These are phyloP conservation scores for Trypanosoma theileri DNA, from an alignment of 208 protist species.

Conservation along the genomic window DNA sequence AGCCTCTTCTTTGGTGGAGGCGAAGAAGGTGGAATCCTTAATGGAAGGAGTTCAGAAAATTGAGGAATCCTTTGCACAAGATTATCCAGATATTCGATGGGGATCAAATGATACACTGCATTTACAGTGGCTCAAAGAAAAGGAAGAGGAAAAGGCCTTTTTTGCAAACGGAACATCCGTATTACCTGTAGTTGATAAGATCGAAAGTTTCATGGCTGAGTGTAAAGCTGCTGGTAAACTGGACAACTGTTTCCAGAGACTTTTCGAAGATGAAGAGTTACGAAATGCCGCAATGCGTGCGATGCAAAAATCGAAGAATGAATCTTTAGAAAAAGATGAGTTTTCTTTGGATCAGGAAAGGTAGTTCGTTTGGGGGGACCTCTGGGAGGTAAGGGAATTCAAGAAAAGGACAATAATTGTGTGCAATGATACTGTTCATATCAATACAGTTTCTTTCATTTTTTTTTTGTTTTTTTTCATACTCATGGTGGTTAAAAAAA, in stretches of 20 bases:
- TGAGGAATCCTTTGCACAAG: constrained; percentile 39
- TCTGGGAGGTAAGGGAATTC: background rate
- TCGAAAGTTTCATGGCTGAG: constrained; percentile 15
- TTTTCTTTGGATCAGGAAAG: background rate
- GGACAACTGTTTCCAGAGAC: constrained; percentile 40
- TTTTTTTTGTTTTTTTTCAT: background rate
- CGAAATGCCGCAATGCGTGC: constrained; percentile 29
- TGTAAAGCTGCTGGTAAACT: constrained; percentile 29
- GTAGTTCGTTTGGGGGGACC: background rate
- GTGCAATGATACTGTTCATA: too few species aligned
- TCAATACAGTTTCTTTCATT: too few species aligned
- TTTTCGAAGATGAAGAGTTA: constrained; percentile 49
- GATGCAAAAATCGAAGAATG: background rate
- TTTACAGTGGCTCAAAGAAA: constrained; percentile 50
- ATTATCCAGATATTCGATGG: constrained; percentile 36
- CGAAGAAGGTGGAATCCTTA: constrained; percentile 27
- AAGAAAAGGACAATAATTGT: too few species aligned
- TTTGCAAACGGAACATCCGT: background rate
- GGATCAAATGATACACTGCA: constrained; percentile 45
- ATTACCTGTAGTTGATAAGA: constrained; percentile 3
- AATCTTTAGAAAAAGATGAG: background rate
- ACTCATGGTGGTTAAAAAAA: too few species aligned
- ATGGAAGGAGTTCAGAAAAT: constrained; percentile 44
- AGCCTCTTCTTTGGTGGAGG: constrained; percentile 58
- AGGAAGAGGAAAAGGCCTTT: constrained; percentile 11